These are phyloP conservation scores for Eucalyptus pauciflora DNA, from an alignment of 345 rosid species.

Conservation along the genomic window DNA sequence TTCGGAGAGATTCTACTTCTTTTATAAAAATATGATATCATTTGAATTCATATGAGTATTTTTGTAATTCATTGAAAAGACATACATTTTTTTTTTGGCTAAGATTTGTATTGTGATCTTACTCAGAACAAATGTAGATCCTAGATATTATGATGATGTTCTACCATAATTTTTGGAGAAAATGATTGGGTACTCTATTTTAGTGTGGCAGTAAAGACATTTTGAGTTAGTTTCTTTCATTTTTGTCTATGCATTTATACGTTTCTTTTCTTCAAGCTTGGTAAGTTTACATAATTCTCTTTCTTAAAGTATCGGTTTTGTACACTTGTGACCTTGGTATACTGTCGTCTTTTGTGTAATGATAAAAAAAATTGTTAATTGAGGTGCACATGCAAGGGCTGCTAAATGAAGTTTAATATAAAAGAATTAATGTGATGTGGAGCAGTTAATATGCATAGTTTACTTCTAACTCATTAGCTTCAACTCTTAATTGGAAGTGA, in stretches of 20 bases:
- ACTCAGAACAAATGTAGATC: background rate
- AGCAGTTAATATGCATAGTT: background rate
- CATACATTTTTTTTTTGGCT: background rate
- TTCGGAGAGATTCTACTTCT: background rate
- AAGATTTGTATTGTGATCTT: background rate
- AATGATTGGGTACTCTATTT: background rate
- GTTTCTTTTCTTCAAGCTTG: background rate
- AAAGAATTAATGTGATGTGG: background rate
- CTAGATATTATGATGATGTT: background rate
- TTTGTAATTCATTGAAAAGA: background rate
- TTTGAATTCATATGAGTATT: background rate
- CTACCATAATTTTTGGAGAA: background rate
- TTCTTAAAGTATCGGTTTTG: background rate
- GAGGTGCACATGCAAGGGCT: background rate
- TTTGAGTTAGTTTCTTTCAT: background rate
- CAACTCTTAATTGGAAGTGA: background rate
- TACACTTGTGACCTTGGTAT: background rate
- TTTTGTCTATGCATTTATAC: background rate
- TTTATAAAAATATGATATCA: background rate
- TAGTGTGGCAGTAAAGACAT: background rate
- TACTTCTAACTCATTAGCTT: background rate
- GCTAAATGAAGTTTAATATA: background rate
- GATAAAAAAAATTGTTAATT: background rate
- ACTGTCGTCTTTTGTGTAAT: background rate
- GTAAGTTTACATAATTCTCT: background rate